phyloP scores from a whole-genome alignment of 2,329 filamentous ascomycete species.

The Aspergillus pseudotamarii region DNA sequence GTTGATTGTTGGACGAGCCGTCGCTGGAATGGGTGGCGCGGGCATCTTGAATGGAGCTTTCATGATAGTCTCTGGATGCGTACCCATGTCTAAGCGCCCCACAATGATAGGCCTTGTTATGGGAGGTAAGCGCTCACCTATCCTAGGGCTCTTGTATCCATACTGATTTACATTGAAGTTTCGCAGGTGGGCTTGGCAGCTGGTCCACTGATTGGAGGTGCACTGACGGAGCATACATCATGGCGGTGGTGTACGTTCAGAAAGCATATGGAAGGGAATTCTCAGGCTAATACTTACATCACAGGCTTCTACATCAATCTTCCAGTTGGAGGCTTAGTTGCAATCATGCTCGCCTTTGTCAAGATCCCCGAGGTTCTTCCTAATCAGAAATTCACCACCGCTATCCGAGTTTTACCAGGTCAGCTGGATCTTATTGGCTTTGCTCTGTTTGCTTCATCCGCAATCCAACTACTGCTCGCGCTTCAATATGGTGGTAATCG shows the following conservation, averaged over 20 bases:
- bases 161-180: not conserved
- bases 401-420: not conserved
- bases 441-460: slow-evolving; percentile 41
- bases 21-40: slow-evolving; percentile 40
- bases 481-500: slow-evolving; percentile 50
- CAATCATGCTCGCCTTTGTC: slow-evolving; percentile 31
- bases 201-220: slow-evolving; percentile 52
- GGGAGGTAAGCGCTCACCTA: too few species aligned
- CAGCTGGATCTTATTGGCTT: slow-evolving; percentile 49
- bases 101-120: too few species aligned
- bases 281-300: too few species aligned
- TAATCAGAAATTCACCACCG: not conserved
- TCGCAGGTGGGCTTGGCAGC: slow-evolving; percentile 46
- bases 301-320: slow-evolving; percentile 35
- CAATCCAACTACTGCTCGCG: slow-evolving; percentile 48
- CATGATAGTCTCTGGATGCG: slow-evolving; percentile 27
- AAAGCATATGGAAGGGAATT: too few species aligned
- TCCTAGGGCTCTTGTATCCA: too few species aligned
- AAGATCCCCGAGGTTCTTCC: slow-evolving; percentile 16
- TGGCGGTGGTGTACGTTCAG: slow-evolving; percentile 47
- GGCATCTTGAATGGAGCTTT: slow-evolving; percentile 35
- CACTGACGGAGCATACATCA: slow-evolving; percentile 48
- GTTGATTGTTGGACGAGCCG: slow-evolving; percentile 44
- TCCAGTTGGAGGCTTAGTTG: slow-evolving; percentile 25
- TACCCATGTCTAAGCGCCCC: not conserved